phyloP scores from a whole-genome alignment of 768 basidiomycete species.

The Boletus rubropictus region DNA sequence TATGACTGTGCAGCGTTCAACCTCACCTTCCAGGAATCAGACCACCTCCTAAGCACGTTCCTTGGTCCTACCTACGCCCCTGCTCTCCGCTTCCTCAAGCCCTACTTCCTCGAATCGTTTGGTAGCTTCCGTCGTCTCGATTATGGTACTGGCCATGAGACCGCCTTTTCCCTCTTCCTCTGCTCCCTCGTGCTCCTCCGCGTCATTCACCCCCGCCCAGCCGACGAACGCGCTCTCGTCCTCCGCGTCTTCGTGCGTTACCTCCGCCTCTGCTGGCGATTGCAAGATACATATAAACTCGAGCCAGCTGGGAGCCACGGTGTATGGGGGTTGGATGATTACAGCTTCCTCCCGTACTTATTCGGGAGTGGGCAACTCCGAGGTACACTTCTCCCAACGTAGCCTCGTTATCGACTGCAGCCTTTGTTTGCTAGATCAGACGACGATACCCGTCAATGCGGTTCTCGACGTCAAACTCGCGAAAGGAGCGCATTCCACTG shows the following conservation, averaged over 20 bases:
- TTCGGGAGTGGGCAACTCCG: constrained; percentile 88
- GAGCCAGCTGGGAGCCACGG: constrained; percentile 98
- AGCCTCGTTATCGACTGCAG: background rate
- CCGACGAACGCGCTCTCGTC: constrained; percentile 56
- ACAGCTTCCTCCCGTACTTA: constrained; percentile 80
- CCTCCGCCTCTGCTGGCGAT: constrained; percentile 70
- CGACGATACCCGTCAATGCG: constrained; percentile 55
- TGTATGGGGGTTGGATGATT: constrained; percentile 97
- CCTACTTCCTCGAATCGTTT: constrained; percentile 78
- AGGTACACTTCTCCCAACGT: constrained; percentile 39
- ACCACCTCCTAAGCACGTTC: constrained; percentile 43
- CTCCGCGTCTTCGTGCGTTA: constrained; percentile 74
- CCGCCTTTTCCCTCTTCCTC: constrained; percentile 78
- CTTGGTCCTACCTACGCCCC: constrained; percentile 41
- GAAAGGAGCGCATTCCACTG: constrained; percentile 17
- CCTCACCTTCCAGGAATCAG: constrained; percentile 41
- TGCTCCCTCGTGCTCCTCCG: constrained; percentile 65
- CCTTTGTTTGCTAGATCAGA: constrained; percentile 44
- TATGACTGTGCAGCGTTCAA: background rate
- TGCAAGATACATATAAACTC: constrained; percentile 85
- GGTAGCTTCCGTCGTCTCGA: constrained; percentile 90
- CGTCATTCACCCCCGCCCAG: constrained; percentile 50
- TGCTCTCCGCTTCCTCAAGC: constrained; percentile 61
- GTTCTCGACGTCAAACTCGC: constrained; percentile 50
- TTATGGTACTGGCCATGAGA: constrained; percentile 96